Conservation (phyloP, 768 basidiomycete genomes). For the Leccinum boreale region DNA sequence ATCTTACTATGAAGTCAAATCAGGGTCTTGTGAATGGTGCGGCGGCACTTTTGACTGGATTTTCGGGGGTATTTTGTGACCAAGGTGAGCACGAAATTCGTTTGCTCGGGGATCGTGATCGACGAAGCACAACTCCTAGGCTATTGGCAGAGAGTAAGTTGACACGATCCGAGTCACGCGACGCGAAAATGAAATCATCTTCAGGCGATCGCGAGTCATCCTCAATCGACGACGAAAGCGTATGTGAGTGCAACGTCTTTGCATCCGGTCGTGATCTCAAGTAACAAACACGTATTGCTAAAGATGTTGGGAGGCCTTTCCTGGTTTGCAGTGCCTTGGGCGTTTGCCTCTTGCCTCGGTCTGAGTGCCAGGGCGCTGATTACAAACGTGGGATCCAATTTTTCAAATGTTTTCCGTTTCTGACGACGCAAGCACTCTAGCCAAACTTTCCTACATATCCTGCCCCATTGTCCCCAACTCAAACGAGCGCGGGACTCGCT, state of each 20-base stretch:
- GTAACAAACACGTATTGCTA: neutral
- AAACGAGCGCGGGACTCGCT: conserved; percentile 43
- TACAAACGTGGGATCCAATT: conserved; percentile 23
- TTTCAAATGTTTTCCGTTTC: no score
- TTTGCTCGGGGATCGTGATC: neutral
- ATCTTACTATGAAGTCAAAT: conserved; percentile 55
- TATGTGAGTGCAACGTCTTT: conserved; percentile 34
- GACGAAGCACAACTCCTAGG: conserved; percentile 24
- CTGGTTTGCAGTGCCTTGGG: conserved; percentile 56
- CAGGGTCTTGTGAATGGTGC: conserved; percentile 43
- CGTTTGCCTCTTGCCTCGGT: conserved; percentile 46
- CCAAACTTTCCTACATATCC: conserved; percentile 55
- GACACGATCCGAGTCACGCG: neutral
- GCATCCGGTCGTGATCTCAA: neutral
- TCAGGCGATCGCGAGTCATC: conserved; percentile 50
- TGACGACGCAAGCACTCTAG: conserved; percentile 20
- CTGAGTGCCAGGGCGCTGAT: conserved; percentile 38
- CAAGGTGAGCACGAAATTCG: conserved; percentile 33
- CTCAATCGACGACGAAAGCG: conserved; percentile 48
- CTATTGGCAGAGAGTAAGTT: conserved; percentile 50
- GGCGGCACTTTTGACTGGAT: conserved; percentile 37
- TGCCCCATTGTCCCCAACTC: conserved; percentile 35
- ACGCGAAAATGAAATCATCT: neutral
- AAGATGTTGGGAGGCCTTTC: conserved; percentile 57
- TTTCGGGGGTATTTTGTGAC: conserved; percentile 49